Evolutionary conservation across 2,329 filamentous ascomycete species (phyloP).

Genomic region (Didymella sp.): DNA sequence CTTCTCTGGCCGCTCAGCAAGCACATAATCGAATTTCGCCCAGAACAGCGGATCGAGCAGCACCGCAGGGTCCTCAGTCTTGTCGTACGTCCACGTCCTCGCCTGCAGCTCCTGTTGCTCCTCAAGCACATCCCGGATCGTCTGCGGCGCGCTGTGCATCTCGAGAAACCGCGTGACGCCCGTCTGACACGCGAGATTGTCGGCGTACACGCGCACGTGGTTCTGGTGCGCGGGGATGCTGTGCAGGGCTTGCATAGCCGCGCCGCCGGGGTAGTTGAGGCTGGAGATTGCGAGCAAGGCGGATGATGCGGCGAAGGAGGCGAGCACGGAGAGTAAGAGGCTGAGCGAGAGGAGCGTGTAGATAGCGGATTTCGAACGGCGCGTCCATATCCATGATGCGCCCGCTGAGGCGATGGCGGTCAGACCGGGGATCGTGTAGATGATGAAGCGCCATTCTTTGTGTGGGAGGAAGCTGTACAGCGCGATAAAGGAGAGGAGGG

Average conservation of each 20-base stretch:
- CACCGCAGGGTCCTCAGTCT: slow-evolving; percentile 60
- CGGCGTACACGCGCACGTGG: slow-evolving; percentile 58
- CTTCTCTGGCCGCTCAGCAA: slow-evolving; percentile 60
- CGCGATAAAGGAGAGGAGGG: slow-evolving; percentile 73
- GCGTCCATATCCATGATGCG: slow-evolving; percentile 68
- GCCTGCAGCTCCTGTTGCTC: slow-evolving; percentile 26
- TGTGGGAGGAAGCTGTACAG: slow-evolving; percentile 90
- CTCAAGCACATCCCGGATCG: slow-evolving; percentile 36
- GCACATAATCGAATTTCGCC: slow-evolving; percentile 64
- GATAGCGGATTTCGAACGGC: slow-evolving; percentile 66
- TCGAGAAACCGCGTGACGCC: slow-evolving; percentile 67
- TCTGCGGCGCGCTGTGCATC: slow-evolving; percentile 38
- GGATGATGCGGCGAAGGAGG: slow-evolving; percentile 66
- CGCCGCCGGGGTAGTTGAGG: slow-evolving; percentile 91
- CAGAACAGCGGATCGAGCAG: slow-evolving; percentile 63
- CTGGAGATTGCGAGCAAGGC: slow-evolving; percentile 79
- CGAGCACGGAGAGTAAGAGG: slow-evolving; percentile 66
- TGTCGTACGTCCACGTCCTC: slow-evolving; percentile 64
- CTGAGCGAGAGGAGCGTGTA: slow-evolving; percentile 63
- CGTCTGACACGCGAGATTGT: slow-evolving; percentile 69
- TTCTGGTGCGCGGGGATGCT: slow-evolving; percentile 24
- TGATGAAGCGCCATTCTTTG: slow-evolving; percentile 95
- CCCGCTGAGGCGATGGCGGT: slow-evolving; percentile 79
- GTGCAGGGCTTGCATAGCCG: slow-evolving; percentile 67
- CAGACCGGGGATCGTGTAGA: slow-evolving; percentile 83